A percentile compares a stretch with the other conserved stretches of the same genome.
phyloP scores from a whole-genome alignment of 768 basidiomycete species.

The Russula sp. region DNA sequence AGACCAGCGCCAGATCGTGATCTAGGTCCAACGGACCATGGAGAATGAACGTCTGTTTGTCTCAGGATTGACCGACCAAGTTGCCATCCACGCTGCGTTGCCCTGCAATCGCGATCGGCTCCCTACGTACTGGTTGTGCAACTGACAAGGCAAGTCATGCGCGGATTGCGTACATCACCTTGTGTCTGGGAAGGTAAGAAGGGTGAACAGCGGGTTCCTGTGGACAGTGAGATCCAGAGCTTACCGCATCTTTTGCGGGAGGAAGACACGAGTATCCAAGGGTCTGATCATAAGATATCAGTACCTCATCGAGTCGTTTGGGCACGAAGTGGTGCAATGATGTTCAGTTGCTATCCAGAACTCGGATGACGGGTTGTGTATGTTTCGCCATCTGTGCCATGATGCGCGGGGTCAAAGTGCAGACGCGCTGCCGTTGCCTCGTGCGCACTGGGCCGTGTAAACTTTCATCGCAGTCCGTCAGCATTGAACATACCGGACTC shows the following conservation, averaged over 20 bases:
- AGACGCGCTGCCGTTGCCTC: slow-evolving; percentile 4
- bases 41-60: neutral
- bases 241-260: slow-evolving; percentile 6
- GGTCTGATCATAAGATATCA: slow-evolving; percentile 6
- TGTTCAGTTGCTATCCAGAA: neutral
- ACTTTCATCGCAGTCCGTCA: neutral
- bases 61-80: slow-evolving; percentile 14
- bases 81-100: slow-evolving; percentile 15
- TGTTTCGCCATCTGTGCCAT: slow-evolving; percentile 11
- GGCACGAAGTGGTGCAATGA: too few relatives aligned
- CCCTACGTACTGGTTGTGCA: neutral
- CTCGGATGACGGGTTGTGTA: neutral
- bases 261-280: slow-evolving; percentile 11
- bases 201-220: neutral
- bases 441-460: slow-evolving; percentile 4
- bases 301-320: too few relatives aligned
- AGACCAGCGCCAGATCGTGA: neutral
- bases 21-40: neutral
- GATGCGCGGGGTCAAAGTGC: slow-evolving; percentile 8
- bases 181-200: neutral
- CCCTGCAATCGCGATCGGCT: slow-evolving; percentile 6
- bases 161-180: slow-evolving; percentile 2
- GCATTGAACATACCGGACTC: neutral
- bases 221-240: neutral
- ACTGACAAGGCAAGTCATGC: neutral